Evolutionary conservation across 2,329 filamentous ascomycete species (phyloP), one percentile per base, ranked within the genome.

Genomic region (Cytospora leucostoma): DNA sequence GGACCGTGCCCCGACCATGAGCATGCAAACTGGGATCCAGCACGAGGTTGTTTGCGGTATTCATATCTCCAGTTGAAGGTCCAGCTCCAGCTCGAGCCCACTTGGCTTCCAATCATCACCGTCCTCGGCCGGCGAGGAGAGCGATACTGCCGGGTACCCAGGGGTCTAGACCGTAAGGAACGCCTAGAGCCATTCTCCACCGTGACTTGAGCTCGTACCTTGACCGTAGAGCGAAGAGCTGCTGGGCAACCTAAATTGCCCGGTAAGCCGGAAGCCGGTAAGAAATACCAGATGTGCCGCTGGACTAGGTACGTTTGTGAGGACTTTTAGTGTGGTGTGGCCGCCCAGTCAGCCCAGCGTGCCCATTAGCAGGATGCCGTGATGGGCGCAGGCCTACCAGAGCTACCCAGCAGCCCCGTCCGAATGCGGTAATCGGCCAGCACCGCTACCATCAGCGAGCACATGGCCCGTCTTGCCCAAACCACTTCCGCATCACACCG

Each of bases 341-440:
- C 32, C 40, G 50, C 15, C 40, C 40, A 55, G 44, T 38, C 27
- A 27, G 27, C 27, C 27, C 27, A 27, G 27, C 27, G 49, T 27
- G 27, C 40, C 64, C 61, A 57, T 61, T 65, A 63, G 56, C 61
- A 64, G 61, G 35, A 64, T 58, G 57, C 50, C 57, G 56, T 52
- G 56, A 54, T 63, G 53, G 61, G 54, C 50, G 55, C n/a, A 55
- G 51, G 53, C 27, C 27, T 27, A 27, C 27, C 27, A 27, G 27
- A 27, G 27, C 27, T 27, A 58, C 37, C 57, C 52, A 63, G 32
- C 65, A 65, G 35, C 21, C 19, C 54, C 51, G 27, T 57, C 67
- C 61, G 66, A 65, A 68, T 60, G 61, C 67, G 63, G 66, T 65
- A 62, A 54, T 59, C 65, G 57, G 60, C 27, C 66, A 44, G 52